Conservation (phyloP, 371 early-diverging fungal genomes). For the Apophysomyces trapeziformis region DNA sequence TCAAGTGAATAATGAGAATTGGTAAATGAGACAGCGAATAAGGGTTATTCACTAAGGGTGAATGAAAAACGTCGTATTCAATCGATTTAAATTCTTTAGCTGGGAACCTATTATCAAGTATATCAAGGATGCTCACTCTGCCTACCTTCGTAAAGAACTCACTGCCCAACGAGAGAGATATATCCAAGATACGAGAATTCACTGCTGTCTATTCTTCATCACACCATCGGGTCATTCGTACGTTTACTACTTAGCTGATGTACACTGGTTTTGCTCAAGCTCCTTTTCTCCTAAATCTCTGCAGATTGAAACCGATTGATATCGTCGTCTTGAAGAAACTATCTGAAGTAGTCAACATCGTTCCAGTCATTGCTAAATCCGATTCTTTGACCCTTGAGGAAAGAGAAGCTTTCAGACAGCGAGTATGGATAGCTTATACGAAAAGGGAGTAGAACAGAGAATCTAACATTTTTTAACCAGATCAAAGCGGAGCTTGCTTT, state of each 20-base stretch:
- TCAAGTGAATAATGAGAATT: conserved; percentile 86
- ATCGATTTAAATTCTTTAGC: conserved; percentile 33
- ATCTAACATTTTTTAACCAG: conserved; percentile 18
- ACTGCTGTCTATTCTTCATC: conserved; percentile 78
- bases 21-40: conserved; percentile 41
- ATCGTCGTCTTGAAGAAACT: conserved; percentile 72
- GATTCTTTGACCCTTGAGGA: conserved; percentile 81
- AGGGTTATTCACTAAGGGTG: not conserved
- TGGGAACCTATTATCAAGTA: conserved; percentile 89
- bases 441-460: too few relatives aligned
- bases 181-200: conserved; percentile 82
- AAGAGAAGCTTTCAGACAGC: conserved; percentile 68
- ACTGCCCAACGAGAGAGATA: conserved; percentile 81
- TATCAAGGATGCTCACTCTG: conserved; percentile 89
- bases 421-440: conserved; percentile 38
- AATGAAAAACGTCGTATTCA: not conserved
- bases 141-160: conserved; percentile 84
- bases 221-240: conserved; percentile 73
- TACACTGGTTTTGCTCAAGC: not conserved
- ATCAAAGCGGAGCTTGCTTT: conserved; percentile 89
- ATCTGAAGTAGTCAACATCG: conserved; percentile 71
- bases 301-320: conserved; percentile 76
- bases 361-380: conserved; percentile 86
- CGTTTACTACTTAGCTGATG: conserved; percentile 12
- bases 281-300: conserved; percentile 4